Evolutionary conservation across 2,329 filamentous ascomycete genomes (phyloP), one percentile per base, ranked within the genome.

Genomic region (Curvularia eragrostidis): DNA sequence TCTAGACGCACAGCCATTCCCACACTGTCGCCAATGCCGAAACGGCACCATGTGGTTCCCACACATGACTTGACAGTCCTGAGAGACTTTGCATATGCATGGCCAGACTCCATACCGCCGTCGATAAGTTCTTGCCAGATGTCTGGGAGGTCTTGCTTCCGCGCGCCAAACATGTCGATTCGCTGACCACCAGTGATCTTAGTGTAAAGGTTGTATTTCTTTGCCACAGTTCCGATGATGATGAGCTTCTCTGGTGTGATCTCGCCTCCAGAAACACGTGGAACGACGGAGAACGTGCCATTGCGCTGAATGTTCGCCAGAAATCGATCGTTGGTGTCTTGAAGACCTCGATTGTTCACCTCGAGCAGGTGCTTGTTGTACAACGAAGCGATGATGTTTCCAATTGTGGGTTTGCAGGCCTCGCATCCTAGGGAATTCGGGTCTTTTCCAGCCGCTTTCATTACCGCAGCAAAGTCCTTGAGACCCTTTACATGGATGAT

Each of bases 181-280:
- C 93, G 87, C 77, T 97, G 93, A 1, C 91, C 93, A 54, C 93
- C 93, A 0, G 93, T 97, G 72, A 97, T 96, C 78, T 97, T 97
- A 71, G 89, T 92, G 79, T 97, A 97, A 6, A 97, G 81, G 34
- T 85, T 84, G 71, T 91, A 96, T 73, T 94, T 89, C 80, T 91
- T 91, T 0, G 92, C 93, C 0, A 97, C 91, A 54, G 88, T 86
- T 0, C 91, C 93, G 58, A 97, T 93, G 55, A 88, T 85, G 46
- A 96, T 89, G 50, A 97, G 84, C 74, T 91, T 93, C 48, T 95
- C 90, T 0, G 93, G 88, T 0, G 91, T 95, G 70, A 97, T 95
- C 76, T 97, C 93, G 58, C 93, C 93, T 44, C 86, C 93, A 1
- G 91, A 84, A 1, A 97, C 87, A 43, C 93, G 87, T 2, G 93